phyloP scores from a whole-genome alignment of 2,329 filamentous ascomycete genomes.

The Arthroderma sp. region DNA sequence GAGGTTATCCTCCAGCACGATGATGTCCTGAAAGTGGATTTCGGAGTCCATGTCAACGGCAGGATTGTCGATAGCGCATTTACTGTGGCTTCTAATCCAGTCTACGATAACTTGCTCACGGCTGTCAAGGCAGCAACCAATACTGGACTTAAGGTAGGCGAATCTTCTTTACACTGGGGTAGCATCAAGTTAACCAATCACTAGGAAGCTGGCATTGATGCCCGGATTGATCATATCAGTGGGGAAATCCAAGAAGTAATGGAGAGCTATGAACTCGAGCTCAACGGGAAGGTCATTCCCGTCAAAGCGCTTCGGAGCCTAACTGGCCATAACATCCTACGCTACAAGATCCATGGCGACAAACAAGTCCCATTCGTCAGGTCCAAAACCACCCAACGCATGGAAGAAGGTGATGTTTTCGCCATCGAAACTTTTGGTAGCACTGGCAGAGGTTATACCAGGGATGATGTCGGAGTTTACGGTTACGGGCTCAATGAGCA shows the following conservation, averaged over 20 bases:
- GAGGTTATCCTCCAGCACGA: constrained; percentile 58
- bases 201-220: constrained; percentile 44
- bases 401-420: constrained; percentile 49
- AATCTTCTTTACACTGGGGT: background rate
- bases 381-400: constrained; percentile 32
- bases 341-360: constrained; percentile 45
- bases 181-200: constrained; percentile 10
- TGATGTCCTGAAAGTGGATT: constrained; percentile 75
- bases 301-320: constrained; percentile 46
- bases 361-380: constrained; percentile 45
- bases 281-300: constrained; percentile 38
- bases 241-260: constrained; percentile 49
- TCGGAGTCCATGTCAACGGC: constrained; percentile 69
- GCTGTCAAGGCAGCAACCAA: constrained; percentile 67
- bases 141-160: constrained; percentile 36
- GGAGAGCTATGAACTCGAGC: constrained; percentile 50
- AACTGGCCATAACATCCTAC: constrained; percentile 44
- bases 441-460: constrained; percentile 40
- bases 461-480: constrained; percentile 43
- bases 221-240: constrained; percentile 43
- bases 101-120: constrained; percentile 61
- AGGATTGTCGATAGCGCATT: constrained; percentile 73
- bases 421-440: constrained; percentile 49
- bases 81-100: constrained; percentile 62
- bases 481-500: constrained; percentile 39